Conservation (phyloP, 768 basidiomycete species). For the Clathrus columnatus region DNA sequence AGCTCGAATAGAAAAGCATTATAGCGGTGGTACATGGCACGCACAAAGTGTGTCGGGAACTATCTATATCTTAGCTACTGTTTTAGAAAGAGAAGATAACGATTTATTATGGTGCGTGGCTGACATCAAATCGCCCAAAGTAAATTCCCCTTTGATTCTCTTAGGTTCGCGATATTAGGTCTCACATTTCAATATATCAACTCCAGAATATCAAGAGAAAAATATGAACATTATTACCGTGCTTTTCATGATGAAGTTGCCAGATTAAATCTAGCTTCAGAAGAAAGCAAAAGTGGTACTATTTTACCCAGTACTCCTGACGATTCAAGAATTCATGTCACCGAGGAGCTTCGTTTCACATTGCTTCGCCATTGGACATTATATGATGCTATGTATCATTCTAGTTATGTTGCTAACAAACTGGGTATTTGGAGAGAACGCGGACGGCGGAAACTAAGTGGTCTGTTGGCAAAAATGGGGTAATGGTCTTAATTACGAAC, state of each 20-base stretch:
- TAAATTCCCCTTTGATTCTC: slow-evolving; percentile 1
- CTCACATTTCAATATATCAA: slow-evolving; percentile 89
- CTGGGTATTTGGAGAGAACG: slow-evolving; percentile 95
- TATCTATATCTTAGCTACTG: slow-evolving; percentile 82
- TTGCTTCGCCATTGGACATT: slow-evolving; percentile 96
- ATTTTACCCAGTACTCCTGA: slow-evolving; percentile 53
- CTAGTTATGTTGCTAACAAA: slow-evolving; percentile 90
- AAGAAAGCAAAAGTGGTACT: slow-evolving; percentile 28
- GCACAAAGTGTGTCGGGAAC: slow-evolving; percentile 86
- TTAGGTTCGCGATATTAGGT: slow-evolving; percentile 86
- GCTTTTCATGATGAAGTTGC: slow-evolving; percentile 88
- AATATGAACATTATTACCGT: slow-evolving; percentile 73
- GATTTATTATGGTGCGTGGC: slow-evolving; percentile 80
- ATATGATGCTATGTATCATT: slow-evolving; percentile 97
- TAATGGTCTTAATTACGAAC: slow-evolving; percentile 31
- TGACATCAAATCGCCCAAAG: background rate
- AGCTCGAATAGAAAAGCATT: slow-evolving; percentile 69
- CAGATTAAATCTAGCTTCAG: slow-evolving; percentile 67
- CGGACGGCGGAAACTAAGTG: slow-evolving; percentile 81
- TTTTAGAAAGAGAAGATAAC: slow-evolving; percentile 88
- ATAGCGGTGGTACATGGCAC: slow-evolving; percentile 73
- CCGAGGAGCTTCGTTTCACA: slow-evolving; percentile 89
- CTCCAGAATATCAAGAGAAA: slow-evolving; percentile 76
- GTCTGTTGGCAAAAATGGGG: slow-evolving; percentile 98
- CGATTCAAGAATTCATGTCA: slow-evolving; percentile 71